Evolutionary conservation across 169 alveolate genomes (phyloP).

Genomic region (Plasmodium malariae): DNA sequence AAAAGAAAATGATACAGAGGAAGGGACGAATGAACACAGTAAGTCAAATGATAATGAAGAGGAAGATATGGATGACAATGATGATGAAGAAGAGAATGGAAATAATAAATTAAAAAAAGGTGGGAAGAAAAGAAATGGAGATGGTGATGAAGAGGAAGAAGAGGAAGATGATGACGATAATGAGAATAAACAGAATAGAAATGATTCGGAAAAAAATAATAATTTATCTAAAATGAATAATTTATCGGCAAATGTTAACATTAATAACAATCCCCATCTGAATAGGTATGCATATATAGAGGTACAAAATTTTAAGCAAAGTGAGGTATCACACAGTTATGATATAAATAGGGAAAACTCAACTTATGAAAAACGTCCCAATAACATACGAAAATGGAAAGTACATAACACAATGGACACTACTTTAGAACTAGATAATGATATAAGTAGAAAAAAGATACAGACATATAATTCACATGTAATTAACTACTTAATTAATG

Average conservation of each 20-base stretch:
- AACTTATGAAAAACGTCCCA: no score
- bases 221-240: not conserved
- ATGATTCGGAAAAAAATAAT: not conserved
- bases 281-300: constrained; percentile 19
- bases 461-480: no score
- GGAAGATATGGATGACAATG: not conserved
- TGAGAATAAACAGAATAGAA: not conserved
- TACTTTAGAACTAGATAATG: not conserved
- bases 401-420: not conserved
- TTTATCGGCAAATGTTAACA: no score
- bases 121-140: not conserved
- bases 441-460: not conserved
- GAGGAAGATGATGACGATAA: not conserved
- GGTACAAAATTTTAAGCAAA: not conserved
- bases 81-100: not conserved
- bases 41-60: not conserved
- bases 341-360: no score
- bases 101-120: not conserved
- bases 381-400: no score
- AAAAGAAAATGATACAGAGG: not conserved
- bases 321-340: no score
- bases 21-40: not conserved
- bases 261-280: not conserved
- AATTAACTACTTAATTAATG: no score
- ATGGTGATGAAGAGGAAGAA: not conserved